Conservation (phyloP, 495 filamentous ascomycete genomes). For the Aspergillus haitiensis region DNA sequence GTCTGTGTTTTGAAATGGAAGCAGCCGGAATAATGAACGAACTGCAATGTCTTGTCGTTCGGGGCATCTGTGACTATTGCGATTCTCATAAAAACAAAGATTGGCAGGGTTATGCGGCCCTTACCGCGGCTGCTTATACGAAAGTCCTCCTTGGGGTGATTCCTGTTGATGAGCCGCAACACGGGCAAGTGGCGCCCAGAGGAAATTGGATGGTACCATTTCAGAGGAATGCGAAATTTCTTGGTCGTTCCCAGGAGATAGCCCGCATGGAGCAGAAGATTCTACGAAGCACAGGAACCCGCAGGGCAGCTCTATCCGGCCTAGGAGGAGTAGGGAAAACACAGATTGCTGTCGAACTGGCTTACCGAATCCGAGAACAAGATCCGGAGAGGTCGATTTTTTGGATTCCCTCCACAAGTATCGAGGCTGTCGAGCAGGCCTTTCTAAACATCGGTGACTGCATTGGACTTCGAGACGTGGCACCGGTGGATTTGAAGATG, state of each 20-base stretch:
- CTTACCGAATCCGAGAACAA: conserved; percentile 27
- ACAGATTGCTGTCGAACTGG: conserved; percentile 42
- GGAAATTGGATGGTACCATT: neutral
- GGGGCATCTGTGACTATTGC: neutral
- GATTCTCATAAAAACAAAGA: neutral
- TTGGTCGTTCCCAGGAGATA: neutral
- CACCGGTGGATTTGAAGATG: neutral
- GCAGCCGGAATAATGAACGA: neutral
- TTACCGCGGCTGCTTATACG: neutral
- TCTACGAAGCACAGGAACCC: neutral
- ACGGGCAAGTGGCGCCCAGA: neutral
- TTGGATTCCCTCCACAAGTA: conserved; percentile 12
- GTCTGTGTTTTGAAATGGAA: neutral
- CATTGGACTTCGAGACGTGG: neutral
- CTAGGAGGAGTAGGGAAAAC: conserved; percentile 47
- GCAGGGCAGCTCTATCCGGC: conserved; percentile 34
- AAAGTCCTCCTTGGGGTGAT: neutral
- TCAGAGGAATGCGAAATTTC: neutral
- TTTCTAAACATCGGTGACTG: neutral
- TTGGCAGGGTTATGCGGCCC: neutral
- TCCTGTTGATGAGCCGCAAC: neutral
- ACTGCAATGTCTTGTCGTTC: neutral
- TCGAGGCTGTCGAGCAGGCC: conserved; percentile 7
- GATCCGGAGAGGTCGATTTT: conserved; percentile 19
- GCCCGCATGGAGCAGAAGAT: neutral